A percentile compares a stretch with the other conserved stretches of the same genome.
phyloP scores from a whole-genome alignment of 2,329 filamentous ascomycete species.

The Aspergillus udagawae region DNA sequence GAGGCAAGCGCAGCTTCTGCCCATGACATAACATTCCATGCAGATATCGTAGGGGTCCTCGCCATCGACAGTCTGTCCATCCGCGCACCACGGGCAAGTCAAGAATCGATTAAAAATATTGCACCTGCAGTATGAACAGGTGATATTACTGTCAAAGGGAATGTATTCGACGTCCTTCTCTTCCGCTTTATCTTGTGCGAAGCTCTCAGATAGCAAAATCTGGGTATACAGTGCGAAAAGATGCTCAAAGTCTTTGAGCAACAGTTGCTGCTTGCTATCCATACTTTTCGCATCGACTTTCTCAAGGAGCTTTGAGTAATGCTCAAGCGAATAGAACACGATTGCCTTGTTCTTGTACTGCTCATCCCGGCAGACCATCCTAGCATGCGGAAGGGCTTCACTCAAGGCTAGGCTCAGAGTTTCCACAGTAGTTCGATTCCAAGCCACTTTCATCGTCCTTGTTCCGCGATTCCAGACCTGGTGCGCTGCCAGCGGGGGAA shows the following conservation, averaged over 20 bases:
- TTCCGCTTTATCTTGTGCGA: conserved; percentile 58
- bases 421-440: conserved; percentile 92
- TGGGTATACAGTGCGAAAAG: conserved; percentile 75
- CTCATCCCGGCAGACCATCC: conserved; percentile 91
- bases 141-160: conserved; percentile 84
- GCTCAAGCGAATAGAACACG: conserved; percentile 78
- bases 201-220: conserved; percentile 81
- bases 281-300: conserved; percentile 51
- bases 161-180: conserved; percentile 71
- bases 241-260: conserved; percentile 77
- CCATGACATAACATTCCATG: conserved; percentile 98
- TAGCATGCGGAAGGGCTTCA: conserved; percentile 82
- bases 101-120: conserved; percentile 98
- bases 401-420: conserved; percentile 80
- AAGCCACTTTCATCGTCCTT: conserved; percentile 93
- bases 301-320: conserved; percentile 63
- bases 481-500: conserved; percentile 88
- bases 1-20: conserved; percentile 83
- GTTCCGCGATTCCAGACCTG: conserved; percentile 98
- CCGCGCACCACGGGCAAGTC: conserved; percentile 80
- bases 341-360: conserved; percentile 99
- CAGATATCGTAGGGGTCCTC: conserved; percentile 92
- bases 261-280: conserved; percentile 55
- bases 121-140: conserved; percentile 89
- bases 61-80: conserved; percentile 62